A percentile compares a stretch with the other conserved stretches of the same genome.
Conservation (phyloP, 768 basidiomycete genomes). For the Boletus huronensis region DNA sequence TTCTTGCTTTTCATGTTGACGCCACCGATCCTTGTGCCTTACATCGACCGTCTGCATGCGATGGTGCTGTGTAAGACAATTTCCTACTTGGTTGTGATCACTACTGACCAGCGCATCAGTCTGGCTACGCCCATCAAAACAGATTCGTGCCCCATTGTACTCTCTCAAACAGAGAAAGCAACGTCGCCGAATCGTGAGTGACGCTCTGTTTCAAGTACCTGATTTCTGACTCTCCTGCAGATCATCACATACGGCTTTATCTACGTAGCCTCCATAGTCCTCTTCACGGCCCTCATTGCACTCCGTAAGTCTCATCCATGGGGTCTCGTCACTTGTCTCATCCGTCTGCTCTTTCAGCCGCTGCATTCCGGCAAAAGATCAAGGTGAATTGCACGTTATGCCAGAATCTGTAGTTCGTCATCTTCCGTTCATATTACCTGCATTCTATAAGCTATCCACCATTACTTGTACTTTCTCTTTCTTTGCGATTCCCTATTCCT, state of each 20-base stretch:
- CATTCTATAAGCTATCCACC: constrained; percentile 30
- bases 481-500: not conserved
- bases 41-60: constrained; percentile 87
- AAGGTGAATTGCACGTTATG: constrained; percentile 65
- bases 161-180: constrained; percentile 86
- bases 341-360: constrained; percentile 39
- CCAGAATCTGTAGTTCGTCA: constrained; percentile 55
- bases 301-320: constrained; percentile 56
- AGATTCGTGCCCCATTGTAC: constrained; percentile 90
- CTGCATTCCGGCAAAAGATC: constrained; percentile 56
- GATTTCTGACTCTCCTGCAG: constrained; percentile 35
- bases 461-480: constrained; percentile 27
- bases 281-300: constrained; percentile 75
- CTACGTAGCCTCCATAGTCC: constrained; percentile 62
- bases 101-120: constrained; percentile 45
- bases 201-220: not conserved
- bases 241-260: constrained; percentile 81
- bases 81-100: constrained; percentile 5
- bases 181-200: constrained; percentile 81
- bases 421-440: constrained; percentile 23
- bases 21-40: constrained; percentile 84
- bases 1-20: constrained; percentile 88
- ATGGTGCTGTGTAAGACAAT: constrained; percentile 70
- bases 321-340: constrained; percentile 7
- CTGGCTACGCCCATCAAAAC: constrained; percentile 93